phyloP scores from a whole-genome alignment of 108 stramenopile genomes.

The Schizochytrium sp. region DNA sequence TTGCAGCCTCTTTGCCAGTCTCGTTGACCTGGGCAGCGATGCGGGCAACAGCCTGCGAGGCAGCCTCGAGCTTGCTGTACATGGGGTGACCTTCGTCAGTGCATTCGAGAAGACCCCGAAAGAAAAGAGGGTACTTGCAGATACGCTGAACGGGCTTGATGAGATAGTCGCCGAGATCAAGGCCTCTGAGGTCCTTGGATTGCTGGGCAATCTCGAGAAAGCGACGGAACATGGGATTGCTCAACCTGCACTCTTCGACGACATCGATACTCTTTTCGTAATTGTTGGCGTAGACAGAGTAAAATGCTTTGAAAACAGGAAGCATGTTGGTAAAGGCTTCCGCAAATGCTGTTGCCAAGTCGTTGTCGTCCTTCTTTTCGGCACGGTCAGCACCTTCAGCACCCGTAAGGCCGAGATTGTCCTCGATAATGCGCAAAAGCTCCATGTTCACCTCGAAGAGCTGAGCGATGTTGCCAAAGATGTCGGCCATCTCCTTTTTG shows the following conservation, averaged over 20 bases:
- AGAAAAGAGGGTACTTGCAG: slow-evolving; percentile 8
- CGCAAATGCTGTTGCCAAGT: neutral
- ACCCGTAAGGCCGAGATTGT: neutral
- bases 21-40: slow-evolving; percentile 12
- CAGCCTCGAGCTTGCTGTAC: neutral
- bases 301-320: slow-evolving; percentile 5
- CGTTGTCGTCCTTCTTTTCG: neutral
- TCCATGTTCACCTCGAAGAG: slow-evolving; percentile 5
- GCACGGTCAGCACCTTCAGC: neutral
- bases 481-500: neutral
- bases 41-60: neutral
- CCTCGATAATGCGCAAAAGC: neutral
- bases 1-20: neutral
- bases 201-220: neutral
- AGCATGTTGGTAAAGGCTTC: slow-evolving; percentile 17
- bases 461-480: slow-evolving; percentile 16
- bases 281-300: slow-evolving; percentile 3
- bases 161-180: slow-evolving; percentile 7
- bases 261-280: slow-evolving; percentile 4
- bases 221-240: neutral
- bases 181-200: neutral
- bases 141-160: slow-evolving; percentile 14
- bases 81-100: neutral
- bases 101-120: slow-evolving; percentile 1
- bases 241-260: neutral